Evolutionary conservation across 1,284 basidiomycete genomes (phyloP).

Genomic region (Cutaneotrichosporon sp.): DNA sequence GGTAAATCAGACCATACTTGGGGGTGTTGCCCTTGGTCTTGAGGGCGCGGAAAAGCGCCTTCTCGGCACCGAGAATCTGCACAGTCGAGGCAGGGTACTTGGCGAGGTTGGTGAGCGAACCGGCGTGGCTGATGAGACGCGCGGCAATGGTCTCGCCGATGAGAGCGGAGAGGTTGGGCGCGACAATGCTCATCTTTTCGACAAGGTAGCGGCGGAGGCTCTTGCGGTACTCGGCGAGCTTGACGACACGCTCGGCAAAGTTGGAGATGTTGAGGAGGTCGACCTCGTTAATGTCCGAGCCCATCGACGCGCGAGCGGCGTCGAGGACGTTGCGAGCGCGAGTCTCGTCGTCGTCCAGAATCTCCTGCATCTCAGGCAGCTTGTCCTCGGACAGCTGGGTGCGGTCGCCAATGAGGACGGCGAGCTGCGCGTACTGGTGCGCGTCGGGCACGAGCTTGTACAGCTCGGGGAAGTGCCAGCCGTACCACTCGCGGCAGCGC

Average conservation of each 20-base stretch:
- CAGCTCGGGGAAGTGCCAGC: conserved; percentile 99
- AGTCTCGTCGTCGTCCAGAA: conserved; percentile 81
- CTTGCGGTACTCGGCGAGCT: conserved; percentile 90
- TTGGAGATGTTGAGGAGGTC: conserved; percentile 95
- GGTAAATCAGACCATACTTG: conserved; percentile 91
- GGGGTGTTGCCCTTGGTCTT: conserved; percentile 99
- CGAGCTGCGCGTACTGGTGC: conserved; percentile 84
- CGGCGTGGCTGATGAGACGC: conserved; percentile 93
- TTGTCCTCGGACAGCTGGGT: conserved; percentile 56
- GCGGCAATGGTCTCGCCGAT: conserved; percentile 95
- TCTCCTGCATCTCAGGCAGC: conserved; percentile 70
- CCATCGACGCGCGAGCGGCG: conserved; percentile 91
- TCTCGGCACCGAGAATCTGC: conserved; percentile 96
- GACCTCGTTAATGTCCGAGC: conserved; percentile 82
- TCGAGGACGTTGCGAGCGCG: conserved; percentile 91
- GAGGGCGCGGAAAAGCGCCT: conserved; percentile 93
- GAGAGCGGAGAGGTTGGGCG: conserved; percentile 88
- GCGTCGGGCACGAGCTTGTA: conserved; percentile 92
- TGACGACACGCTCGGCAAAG: conserved; percentile 86
- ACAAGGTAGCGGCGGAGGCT: conserved; percentile 81
- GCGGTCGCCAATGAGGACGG: conserved; percentile 88
- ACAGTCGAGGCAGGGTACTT: conserved; percentile 98
- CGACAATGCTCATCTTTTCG: conserved; percentile 98
- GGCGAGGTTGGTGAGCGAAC: conserved; percentile 90
- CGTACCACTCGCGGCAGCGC: conserved; percentile 98